Base-by-base conservation (phyloP, 768 basidiomycete species). In the Artomyces pyxidatus region DNA sequence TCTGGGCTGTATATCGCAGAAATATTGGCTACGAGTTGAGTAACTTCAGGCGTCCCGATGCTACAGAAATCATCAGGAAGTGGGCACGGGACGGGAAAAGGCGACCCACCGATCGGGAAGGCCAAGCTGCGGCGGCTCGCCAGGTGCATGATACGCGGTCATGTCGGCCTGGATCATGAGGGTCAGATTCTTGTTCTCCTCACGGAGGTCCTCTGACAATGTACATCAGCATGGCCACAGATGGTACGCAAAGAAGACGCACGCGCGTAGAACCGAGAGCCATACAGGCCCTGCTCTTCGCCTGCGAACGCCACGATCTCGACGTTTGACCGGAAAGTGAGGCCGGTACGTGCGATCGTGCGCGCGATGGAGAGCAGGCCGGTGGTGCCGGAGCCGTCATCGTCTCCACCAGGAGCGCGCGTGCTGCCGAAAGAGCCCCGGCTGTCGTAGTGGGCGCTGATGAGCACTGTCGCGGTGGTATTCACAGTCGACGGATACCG, bases 111-210 rank as follows among this genome's bases (percentile, higher is more conserved):
- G 53, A 21, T 75, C 74, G 8, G 93, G 90, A 28, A 93, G 74
- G 16, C 87, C 91, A 8, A 96, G 75, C 61, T 96, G 93, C 2
- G 76, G 63, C 11, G 88, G 88, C 67, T 96, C 93, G 23, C 75
- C 76, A 0, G 80, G 78, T 17, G 71, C 80, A 52, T 81, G 88
- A 62, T 92, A 95, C 0, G 80, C 93, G 37, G 88, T 74, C 93
- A 95, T 95, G 59, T 96, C 93, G 0, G 88, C 88, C 64, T 95
- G 93, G 42, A 94, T 72, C 78, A 94, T 88, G 28, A 95, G 61
- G 1, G 85, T 79, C 40, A 95, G 67, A 55, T 89, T 83, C 22
- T 80, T 81, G 49, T 76, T 70, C 17, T 64, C 64, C 25, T 64
- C 66, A 48, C 79, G 73, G 59, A 93, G 61, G 59, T 83, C 71